Conservation (phyloP, 2,329 filamentous ascomycete species). For the Tolypocladium pustulatum region DNA sequence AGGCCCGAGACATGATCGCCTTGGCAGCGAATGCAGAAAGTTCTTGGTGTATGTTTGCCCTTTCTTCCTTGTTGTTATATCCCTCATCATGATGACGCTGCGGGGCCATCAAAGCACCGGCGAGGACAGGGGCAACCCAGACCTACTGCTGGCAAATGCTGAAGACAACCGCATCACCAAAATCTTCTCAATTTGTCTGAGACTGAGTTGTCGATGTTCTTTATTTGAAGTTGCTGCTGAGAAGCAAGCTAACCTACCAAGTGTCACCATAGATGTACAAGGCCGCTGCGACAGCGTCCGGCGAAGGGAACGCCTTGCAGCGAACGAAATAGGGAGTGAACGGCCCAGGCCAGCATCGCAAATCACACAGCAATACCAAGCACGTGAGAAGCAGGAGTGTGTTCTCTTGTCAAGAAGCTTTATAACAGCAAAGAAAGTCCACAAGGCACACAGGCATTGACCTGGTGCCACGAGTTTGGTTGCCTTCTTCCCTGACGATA, state of each 20-base stretch:
- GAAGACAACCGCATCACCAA: constrained; percentile 51
- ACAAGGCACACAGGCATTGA: background rate
- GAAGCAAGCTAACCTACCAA: background rate
- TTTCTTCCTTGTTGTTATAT: background rate
- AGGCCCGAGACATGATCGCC: constrained; percentile 34
- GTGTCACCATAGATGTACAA: background rate
- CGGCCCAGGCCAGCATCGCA: background rate
- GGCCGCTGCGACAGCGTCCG: background rate
- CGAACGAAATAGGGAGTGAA: background rate
- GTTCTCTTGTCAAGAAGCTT: background rate
- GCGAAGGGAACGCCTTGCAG: background rate
- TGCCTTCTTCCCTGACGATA: background rate
- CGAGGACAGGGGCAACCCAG: constrained; percentile 9
- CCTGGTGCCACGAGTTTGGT: background rate
- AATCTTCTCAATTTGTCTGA: constrained; percentile 60
- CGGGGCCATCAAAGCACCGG: constrained; percentile 37
- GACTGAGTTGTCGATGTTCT: constrained; percentile 2
- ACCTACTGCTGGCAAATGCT: constrained; percentile 30
- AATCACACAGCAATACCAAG: background rate
- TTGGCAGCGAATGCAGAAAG: background rate
- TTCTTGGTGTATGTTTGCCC: background rate
- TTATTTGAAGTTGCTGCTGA: background rate
- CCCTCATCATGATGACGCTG: constrained; percentile 36
- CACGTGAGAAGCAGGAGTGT: background rate
- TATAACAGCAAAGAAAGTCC: background rate